A percentile compares a stretch with the other conserved stretches of the same genome.
These are phyloP conservation scores for Xylaria digitata DNA, from an alignment of 2,329 filamentous ascomycete species.

Conservation along the genomic window DNA sequence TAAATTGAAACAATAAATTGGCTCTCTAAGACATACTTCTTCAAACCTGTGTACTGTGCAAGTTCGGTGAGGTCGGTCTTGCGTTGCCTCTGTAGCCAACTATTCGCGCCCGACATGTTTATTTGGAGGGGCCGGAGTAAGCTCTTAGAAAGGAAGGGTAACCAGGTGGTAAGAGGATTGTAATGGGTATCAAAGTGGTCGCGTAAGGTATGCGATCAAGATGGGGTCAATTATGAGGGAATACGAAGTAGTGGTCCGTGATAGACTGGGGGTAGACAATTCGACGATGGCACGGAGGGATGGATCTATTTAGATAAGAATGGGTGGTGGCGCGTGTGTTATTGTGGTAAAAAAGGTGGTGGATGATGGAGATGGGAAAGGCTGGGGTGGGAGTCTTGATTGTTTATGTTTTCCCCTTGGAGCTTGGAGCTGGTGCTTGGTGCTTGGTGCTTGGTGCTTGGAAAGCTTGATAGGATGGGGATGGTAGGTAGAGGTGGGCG, in stretches of 20 bases:
- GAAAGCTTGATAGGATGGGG: constrained; percentile 20
- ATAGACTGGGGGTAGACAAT: constrained; percentile 33
- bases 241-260: constrained; percentile 41
- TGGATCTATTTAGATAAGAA: constrained; percentile 16
- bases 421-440: constrained; percentile 8
- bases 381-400: constrained; percentile 29
- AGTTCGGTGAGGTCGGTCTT: constrained; percentile 83
- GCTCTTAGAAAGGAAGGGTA: constrained; percentile 37
- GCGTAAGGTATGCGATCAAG: constrained; percentile 50
- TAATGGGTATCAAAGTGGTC: constrained; percentile 47
- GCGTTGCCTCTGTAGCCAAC: constrained; percentile 83
- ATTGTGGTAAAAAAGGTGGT: constrained; percentile 22
- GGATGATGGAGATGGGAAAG: constrained; percentile 26
- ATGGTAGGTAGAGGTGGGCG: constrained; percentile 7
- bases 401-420: constrained; percentile 40
- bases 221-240: constrained; percentile 44
- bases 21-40: constrained; percentile 69
- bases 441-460: too few species aligned
- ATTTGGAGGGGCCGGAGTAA: constrained; percentile 50
- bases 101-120: constrained; percentile 71
- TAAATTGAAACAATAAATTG: constrained; percentile 20
- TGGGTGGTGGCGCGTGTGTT: constrained; percentile 39
- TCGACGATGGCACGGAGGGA: constrained; percentile 17
- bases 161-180: constrained; percentile 21
- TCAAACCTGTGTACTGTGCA: constrained; percentile 75